Conservation (phyloP, 176 grass and related monocot species). For the Ananas comosus region DNA sequence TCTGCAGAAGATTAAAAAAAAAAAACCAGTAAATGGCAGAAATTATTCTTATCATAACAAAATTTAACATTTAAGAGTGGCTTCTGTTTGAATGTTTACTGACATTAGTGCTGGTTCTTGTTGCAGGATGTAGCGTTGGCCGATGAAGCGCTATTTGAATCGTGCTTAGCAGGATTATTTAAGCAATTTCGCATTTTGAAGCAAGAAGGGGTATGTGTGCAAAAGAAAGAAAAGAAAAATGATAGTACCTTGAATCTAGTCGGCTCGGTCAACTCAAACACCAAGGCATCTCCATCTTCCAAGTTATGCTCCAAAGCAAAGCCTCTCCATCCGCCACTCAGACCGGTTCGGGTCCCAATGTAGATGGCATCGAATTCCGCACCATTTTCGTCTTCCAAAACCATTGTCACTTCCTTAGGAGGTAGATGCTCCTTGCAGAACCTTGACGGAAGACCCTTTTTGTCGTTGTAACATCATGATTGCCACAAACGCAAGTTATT, state of each 20-base stretch:
- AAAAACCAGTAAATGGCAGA: background rate
- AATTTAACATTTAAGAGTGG: constrained; percentile 2
- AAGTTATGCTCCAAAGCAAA: constrained; percentile 75
- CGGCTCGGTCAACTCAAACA: constrained; percentile 65
- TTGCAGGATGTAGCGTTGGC: too few relatives aligned
- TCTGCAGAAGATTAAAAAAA: constrained; percentile 29
- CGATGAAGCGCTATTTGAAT: too few relatives aligned
- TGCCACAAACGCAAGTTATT: background rate
- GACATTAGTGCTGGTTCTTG: too few relatives aligned
- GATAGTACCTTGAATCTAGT: constrained; percentile 73
- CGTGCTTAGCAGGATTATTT: background rate
- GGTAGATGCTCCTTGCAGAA: constrained; percentile 86
- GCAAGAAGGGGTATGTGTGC: background rate
- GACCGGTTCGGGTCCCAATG: constrained; percentile 67
- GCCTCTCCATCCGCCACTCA: constrained; percentile 94
- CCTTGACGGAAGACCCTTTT: constrained; percentile 57
- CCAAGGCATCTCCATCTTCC: constrained; percentile 87
- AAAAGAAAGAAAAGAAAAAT: constrained; percentile 1
- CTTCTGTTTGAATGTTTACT: background rate
- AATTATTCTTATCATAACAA: background rate
- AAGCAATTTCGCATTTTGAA: background rate
- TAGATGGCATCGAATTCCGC: constrained; percentile 65
- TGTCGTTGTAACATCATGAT: constrained; percentile 1
- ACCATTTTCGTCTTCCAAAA: constrained; percentile 81
- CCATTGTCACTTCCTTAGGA: constrained; percentile 61